A percentile compares a stretch with the other conserved stretches of the same genome.
Evolutionary conservation across 495 filamentous ascomycete genomes (phyloP).

Genomic region (Talaromyces nanjingensis): DNA sequence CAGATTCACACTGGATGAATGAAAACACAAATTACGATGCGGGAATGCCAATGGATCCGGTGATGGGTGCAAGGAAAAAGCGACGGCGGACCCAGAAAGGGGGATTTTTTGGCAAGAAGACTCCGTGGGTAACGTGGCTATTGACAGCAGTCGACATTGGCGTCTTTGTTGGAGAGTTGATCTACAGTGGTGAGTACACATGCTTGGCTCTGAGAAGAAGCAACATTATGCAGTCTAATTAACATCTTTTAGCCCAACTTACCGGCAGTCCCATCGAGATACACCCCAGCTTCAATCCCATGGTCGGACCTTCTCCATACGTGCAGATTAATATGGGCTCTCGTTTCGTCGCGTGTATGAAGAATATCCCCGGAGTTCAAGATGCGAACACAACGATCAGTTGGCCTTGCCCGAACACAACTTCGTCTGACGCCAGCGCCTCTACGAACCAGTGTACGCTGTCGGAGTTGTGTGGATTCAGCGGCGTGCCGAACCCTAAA

Average conservation of each 20-base stretch:
- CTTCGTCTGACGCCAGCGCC: slow-evolving; percentile 36
- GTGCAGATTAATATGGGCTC: slow-evolving; percentile 96
- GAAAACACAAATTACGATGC: slow-evolving; percentile 34
- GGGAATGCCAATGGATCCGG: slow-evolving; percentile 21
- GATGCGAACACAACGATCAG: slow-evolving; percentile 39
- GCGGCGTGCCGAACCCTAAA: slow-evolving; percentile 57
- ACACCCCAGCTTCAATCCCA: slow-evolving; percentile 82
- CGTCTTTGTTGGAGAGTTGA: slow-evolving; percentile 88
- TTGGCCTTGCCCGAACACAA: slow-evolving; percentile 76
- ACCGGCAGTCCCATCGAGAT: slow-evolving; percentile 70
- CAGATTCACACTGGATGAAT: slow-evolving; percentile 30
- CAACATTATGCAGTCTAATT: slow-evolving; percentile 3
- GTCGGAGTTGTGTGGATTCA: slow-evolving; percentile 74
- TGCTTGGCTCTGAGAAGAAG: neutral
- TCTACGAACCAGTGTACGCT: slow-evolving; percentile 57
- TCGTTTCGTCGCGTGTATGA: slow-evolving; percentile 91
- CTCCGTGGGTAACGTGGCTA: slow-evolving; percentile 77
- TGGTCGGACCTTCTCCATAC: slow-evolving; percentile 89
- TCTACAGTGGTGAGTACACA: slow-evolving; percentile 60
- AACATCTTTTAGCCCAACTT: slow-evolving; percentile 26
- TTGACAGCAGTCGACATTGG: slow-evolving; percentile 70
- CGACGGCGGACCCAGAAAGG: slow-evolving; percentile 23
- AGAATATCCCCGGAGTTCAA: slow-evolving; percentile 62
- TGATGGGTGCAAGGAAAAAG: slow-evolving; percentile 13
- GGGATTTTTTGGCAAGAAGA: slow-evolving; percentile 51